Percentiles rank a stretch among this genome's conserved stretches.
These are phyloP conservation scores for Boletus coccyginus DNA, from an alignment of 768 basidiomycete genomes.

Conservation along the genomic window DNA sequence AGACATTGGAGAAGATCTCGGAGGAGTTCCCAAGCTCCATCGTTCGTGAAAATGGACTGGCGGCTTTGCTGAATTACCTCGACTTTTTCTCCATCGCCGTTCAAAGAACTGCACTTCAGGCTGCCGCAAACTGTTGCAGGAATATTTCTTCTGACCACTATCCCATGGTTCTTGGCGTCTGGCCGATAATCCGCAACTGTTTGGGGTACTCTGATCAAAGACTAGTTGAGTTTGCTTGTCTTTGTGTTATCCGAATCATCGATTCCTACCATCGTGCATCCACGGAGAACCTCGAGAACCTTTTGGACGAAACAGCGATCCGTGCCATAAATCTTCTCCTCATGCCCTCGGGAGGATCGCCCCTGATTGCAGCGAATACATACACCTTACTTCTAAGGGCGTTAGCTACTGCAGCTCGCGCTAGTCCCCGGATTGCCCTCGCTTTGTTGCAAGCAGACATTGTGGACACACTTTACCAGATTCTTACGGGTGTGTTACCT, in stretches of 20 bases:
- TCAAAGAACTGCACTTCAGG: slow-evolving; percentile 93
- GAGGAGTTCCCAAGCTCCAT: slow-evolving; percentile 96
- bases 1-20: slow-evolving; percentile 99
- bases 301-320: slow-evolving; percentile 79
- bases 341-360: slow-evolving; percentile 81
- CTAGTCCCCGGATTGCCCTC: slow-evolving; percentile 84
- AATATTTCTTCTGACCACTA: slow-evolving; percentile 89
- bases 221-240: slow-evolving; percentile 94
- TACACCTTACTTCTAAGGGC: slow-evolving; percentile 87
- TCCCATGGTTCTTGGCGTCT: slow-evolving; percentile 82
- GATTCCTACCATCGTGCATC: slow-evolving; percentile 88
- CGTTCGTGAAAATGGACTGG: slow-evolving; percentile 91
- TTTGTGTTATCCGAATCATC: slow-evolving; percentile 91
- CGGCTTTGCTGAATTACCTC: slow-evolving; percentile 90
- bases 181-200: slow-evolving; percentile 92
- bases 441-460: slow-evolving; percentile 89
- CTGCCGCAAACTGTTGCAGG: slow-evolving; percentile 95
- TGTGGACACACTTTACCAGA: slow-evolving; percentile 90
- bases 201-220: slow-evolving; percentile 91
- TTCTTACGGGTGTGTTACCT: slow-evolving; percentile 91
- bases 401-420: slow-evolving; percentile 81
- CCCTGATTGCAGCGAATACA: slow-evolving; percentile 80
- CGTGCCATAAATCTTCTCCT: slow-evolving; percentile 83
- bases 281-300: slow-evolving; percentile 79
- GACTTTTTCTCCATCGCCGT: slow-evolving; percentile 99